A percentile compares a stretch with the other conserved stretches of the same genome.
Conservation (phyloP, 2,329 filamentous ascomycete genomes). For the Ascochyta pisi region DNA sequence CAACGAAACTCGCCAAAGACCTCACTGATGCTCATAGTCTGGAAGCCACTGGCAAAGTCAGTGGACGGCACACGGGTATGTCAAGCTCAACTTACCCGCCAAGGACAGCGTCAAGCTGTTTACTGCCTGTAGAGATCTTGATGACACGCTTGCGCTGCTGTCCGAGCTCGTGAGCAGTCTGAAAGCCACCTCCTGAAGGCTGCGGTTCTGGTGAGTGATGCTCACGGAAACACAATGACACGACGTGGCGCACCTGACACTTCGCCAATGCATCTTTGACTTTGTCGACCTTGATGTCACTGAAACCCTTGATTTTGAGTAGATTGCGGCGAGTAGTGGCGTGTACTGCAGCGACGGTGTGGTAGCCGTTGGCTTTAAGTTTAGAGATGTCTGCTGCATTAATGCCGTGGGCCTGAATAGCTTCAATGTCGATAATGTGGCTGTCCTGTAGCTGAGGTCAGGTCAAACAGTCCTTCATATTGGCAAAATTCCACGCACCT, state of each 20-base stretch:
- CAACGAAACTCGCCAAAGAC: slow-evolving; percentile 69
- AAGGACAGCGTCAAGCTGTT: slow-evolving; percentile 69
- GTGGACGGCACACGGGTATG: not conserved
- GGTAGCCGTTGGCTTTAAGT: slow-evolving; percentile 67
- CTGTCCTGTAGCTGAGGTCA: slow-evolving; percentile 47
- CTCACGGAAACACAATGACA: not conserved
- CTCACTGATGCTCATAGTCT: slow-evolving; percentile 73
- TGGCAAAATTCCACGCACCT: slow-evolving; percentile 46
- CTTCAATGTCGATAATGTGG: slow-evolving; percentile 71
- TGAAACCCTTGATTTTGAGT: slow-evolving; percentile 73
- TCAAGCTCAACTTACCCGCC: slow-evolving; percentile 58
- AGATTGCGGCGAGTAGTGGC: slow-evolving; percentile 66
- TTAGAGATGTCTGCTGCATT: slow-evolving; percentile 70
- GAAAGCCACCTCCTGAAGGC: slow-evolving; percentile 67
- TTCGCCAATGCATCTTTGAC: slow-evolving; percentile 72
- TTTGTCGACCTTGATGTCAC: slow-evolving; percentile 74
- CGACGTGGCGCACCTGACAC: slow-evolving; percentile 55
- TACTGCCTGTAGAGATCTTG: slow-evolving; percentile 73
- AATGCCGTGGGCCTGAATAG: slow-evolving; percentile 71
- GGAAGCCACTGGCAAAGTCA: slow-evolving; percentile 62
- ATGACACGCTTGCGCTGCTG: slow-evolving; percentile 69
- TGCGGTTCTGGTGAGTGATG: slow-evolving; percentile 39
- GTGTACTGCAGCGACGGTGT: slow-evolving; percentile 68
- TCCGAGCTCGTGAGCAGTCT: slow-evolving; percentile 69
- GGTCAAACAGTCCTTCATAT: not conserved